Evolutionary conservation across 805 yeast genomes (phyloP).

Genomic region (Ogataea polymorpha): DNA sequence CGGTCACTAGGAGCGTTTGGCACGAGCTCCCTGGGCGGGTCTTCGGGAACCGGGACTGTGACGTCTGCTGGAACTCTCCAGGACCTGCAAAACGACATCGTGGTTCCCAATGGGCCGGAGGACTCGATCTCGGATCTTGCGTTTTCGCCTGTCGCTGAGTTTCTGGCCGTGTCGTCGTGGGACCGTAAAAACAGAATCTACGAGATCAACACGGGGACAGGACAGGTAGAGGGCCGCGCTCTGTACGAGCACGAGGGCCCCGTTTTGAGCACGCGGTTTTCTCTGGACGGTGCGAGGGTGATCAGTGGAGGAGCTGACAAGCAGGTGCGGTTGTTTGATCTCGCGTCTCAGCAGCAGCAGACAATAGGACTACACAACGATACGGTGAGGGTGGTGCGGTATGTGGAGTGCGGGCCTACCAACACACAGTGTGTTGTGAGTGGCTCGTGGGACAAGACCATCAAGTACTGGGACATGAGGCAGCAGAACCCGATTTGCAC

Average conservation of each 20-base stretch:
- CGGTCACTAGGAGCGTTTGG: conserved; percentile 29
- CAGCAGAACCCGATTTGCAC: conserved; percentile 79
- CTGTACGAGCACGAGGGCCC: conserved; percentile 88
- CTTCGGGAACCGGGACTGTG: conserved; percentile 16
- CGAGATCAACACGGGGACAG: conserved; percentile 70
- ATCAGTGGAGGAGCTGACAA: conserved; percentile 91
- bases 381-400: conserved; percentile 70
- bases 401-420: conserved; percentile 80
- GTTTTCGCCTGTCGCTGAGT: conserved; percentile 84
- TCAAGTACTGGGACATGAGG: conserved; percentile 93
- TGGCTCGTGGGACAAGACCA: conserved; percentile 95
- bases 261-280: conserved; percentile 78
- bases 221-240: conserved; percentile 84
- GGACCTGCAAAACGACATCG: conserved; percentile 67
- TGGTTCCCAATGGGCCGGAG: conserved; percentile 79
- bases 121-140: conserved; percentile 82
- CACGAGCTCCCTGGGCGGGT: conserved; percentile 6
- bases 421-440: conserved; percentile 81
- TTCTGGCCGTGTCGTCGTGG: conserved; percentile 85
- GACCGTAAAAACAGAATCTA: conserved; percentile 92
- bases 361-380: conserved; percentile 86
- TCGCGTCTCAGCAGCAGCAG: conserved; percentile 75
- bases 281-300: conserved; percentile 81
- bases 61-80: conserved; percentile 48
- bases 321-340: conserved; percentile 77